Evolutionary conservation across 2,329 filamentous ascomycete species (phyloP).

Genomic region (Apiospora koreana): DNA sequence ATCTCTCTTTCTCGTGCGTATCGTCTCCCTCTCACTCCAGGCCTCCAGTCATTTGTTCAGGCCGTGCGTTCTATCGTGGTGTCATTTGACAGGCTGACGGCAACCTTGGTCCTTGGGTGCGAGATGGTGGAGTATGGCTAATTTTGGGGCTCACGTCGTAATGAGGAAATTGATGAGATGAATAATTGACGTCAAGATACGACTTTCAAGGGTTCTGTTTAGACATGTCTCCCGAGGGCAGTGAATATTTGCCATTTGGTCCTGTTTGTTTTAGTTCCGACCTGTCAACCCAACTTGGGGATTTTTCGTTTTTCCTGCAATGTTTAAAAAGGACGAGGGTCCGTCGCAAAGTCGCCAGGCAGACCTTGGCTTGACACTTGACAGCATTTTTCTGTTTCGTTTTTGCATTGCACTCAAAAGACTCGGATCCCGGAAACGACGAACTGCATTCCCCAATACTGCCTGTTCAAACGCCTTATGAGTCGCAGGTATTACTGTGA

Average conservation of each 20-base stretch:
- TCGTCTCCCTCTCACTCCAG: not conserved
- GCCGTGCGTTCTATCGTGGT: not conserved
- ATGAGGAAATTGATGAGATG: not conserved
- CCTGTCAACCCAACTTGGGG: not conserved
- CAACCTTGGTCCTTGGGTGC: not conserved
- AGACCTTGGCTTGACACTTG: not conserved
- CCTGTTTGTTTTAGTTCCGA: not conserved
- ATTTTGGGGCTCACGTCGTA: not conserved
- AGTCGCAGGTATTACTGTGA: not conserved
- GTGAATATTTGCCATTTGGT: not conserved
- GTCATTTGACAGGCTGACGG: not conserved
- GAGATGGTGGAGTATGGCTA: not conserved
- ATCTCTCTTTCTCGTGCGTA: not conserved
- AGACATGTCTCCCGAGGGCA: not conserved
- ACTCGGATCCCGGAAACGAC: not conserved
- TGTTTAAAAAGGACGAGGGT: not conserved
- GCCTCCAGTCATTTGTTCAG: not conserved
- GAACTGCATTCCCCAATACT: not conserved
- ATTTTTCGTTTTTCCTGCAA: not conserved
- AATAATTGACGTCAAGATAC: constrained; percentile 5
- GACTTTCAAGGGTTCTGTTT: not conserved
- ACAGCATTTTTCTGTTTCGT: not conserved
- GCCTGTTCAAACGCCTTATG: not conserved
- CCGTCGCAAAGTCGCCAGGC: not conserved
- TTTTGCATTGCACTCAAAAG: not conserved